These are phyloP conservation scores for Gloeophyllum trabeum DNA, from an alignment of 768 basidiomycete species.

Conservation along the genomic window DNA sequence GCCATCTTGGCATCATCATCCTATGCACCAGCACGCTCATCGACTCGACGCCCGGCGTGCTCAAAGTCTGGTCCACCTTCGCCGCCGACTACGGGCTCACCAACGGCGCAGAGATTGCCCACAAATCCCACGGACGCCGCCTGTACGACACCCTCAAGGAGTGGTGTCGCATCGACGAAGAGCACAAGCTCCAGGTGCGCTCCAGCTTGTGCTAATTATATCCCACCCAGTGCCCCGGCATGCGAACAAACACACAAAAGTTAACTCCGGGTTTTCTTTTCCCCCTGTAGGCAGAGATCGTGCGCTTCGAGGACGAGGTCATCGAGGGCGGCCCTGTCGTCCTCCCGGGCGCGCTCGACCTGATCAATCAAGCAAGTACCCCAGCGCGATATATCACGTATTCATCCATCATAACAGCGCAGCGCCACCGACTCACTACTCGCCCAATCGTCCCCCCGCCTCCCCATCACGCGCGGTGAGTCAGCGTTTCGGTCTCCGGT, in stretches of 20 bases:
- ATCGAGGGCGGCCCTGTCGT: slow-evolving; percentile 48
- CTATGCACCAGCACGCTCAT: slow-evolving; percentile 44
- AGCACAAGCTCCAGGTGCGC: slow-evolving; percentile 43
- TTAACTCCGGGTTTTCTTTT: too few relatives aligned
- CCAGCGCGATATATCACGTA: not conserved
- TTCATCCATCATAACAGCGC: slow-evolving; percentile 11
- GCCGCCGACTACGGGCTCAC: slow-evolving; percentile 39
- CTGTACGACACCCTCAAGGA: slow-evolving; percentile 66
- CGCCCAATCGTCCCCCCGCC: not conserved
- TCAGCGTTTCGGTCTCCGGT: too few relatives aligned
- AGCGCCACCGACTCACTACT: slow-evolving; percentile 4
- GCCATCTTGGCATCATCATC: not conserved
- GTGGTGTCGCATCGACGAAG: slow-evolving; percentile 51
- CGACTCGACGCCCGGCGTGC: slow-evolving; percentile 80
- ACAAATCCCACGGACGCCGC: slow-evolving; percentile 66
- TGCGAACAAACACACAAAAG: too few relatives aligned
- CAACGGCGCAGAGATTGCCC: slow-evolving; percentile 35
- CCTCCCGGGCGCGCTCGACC: slow-evolving; percentile 51
- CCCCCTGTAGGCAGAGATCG: slow-evolving; percentile 43
- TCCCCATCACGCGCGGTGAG: not conserved
- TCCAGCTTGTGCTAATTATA: too few relatives aligned
- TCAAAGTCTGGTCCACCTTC: slow-evolving; percentile 68
- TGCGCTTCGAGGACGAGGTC: slow-evolving; percentile 72
- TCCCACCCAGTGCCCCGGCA: too few relatives aligned
- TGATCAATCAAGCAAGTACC: slow-evolving; percentile 41